Evolutionary conservation across 202 grass and related monocot genomes (phyloP), one percentile per base, ranked within the genome.

Genomic region (Bolboschoenoplectus hybrid): DNA sequence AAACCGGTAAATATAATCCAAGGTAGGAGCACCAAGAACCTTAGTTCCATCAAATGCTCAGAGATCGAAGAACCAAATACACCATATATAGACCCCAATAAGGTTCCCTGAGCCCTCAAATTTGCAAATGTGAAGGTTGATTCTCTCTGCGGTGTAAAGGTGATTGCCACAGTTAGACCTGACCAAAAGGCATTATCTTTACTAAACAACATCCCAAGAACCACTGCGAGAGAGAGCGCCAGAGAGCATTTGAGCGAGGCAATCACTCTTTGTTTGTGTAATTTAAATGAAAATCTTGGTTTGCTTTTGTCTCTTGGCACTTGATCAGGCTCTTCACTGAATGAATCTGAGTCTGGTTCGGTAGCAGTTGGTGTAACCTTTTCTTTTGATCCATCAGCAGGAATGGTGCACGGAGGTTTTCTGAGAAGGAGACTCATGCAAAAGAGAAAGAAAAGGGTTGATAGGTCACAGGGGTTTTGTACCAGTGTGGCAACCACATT

Each of bases 111-210:
- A 0, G 92, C 91, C 2, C 95, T 90, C 3, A 90, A 68, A 38
- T 88, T 72, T 16, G 86, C 89, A 1, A 89, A 56, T 8, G 81
- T 87, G 86, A 93, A 97, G 1, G 92, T 97, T 16, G 91, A 91
- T 16, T 93, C 82, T 74, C 85, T 87, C 7, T 73, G 81, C 1
- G 81, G 50, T 2, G 87, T 47, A 78, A 97, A 90, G 40, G 95
- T 97, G 51, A 89, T 97, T 63, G 95, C 95, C 4, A 97, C 95
- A 11, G 90, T 91, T n/a, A 97, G 88, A 0, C 92, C 92, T 0
- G 92, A 89, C 95, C 92, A 94, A 90, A 90, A 97, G 11, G 91
- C 91, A 36, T 94, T 90, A 52, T 94, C 85, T 74, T 82, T 88
- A 89, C 87, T 94, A 82, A 93, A 93, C n/a, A 97, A 75, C 14